A percentile compares a stretch with the other conserved stretches of the same genome.
phyloP scores from a whole-genome alignment of 2,329 filamentous ascomycete species.

The Grosmannia clavigera region DNA sequence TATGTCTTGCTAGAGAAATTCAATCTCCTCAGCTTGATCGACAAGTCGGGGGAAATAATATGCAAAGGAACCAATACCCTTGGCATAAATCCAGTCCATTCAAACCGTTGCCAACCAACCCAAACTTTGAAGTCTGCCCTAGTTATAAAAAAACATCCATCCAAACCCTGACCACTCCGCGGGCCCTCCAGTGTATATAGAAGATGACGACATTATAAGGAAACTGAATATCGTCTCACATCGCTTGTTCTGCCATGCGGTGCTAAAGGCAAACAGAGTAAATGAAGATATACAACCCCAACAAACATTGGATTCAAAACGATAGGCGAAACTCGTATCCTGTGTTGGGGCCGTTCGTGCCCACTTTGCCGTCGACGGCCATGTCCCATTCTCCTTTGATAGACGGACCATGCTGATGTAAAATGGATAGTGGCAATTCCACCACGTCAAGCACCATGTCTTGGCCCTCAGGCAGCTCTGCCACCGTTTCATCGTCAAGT shows the following conservation, averaged over 20 bases:
- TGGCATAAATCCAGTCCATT: not conserved
- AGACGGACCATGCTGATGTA: conserved; percentile 14
- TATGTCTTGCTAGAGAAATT: no score
- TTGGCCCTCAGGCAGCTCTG: conserved; percentile 75
- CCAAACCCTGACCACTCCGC: not conserved
- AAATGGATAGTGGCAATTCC: conserved; percentile 22
- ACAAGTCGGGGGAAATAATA: no score
- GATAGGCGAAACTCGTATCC: conserved; percentile 33
- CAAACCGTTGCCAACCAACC: not conserved
- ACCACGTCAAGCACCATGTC: conserved; percentile 70
- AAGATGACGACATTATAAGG: not conserved
- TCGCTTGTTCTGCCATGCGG: not conserved
- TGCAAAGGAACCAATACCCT: no score
- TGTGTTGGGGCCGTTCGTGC: conserved; percentile 19
- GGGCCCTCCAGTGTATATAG: not conserved
- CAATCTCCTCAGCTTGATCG: no score
- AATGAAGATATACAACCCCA: not conserved
- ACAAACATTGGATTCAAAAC: conserved; percentile 23
- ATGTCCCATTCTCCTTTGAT: conserved; percentile 51
- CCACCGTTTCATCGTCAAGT: conserved; percentile 81
- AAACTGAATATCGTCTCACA: not conserved
- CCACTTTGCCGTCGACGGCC: conserved; percentile 33
- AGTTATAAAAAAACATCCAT: not conserved
- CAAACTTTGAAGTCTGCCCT: not conserved
- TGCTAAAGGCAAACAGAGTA: not conserved